Evolutionary conservation across 495 filamentous ascomycete genomes (phyloP), one percentile per base, ranked within the genome.

Genomic region (Aspergillus steynii): DNA sequence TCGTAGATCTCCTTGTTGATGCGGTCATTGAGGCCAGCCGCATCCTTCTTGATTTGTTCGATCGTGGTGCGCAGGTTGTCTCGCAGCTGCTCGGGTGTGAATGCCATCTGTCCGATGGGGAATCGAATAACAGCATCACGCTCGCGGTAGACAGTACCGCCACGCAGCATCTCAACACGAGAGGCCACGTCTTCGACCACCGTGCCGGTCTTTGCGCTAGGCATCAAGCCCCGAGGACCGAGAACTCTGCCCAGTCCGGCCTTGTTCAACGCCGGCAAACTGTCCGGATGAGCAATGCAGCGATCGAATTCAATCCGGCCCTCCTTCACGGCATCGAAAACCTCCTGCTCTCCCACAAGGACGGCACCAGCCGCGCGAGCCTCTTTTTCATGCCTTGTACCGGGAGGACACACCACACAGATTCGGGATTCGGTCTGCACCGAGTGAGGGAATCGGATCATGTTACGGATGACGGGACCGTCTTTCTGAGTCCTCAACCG

Each of bases 151-250:
- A 91, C 87, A 47, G 87, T 89, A 67, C 87, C 91, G 49, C 94
- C 94, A 4, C 91, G 84, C 75, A 97, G 82, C 55, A 90, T 89
- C 59, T 84, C 84, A 56, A 97, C 88, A 15, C 86, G 78, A 3
- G 76, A 61, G 47, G 81, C 83, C 4, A 96, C 83, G 75, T 95
- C 87, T 71, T 82, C 90, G 10, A 95, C 92, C 55, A 99, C 86
- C 2, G 95, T 97, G 56, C 90, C 92, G 27, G 82, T 82, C 82
- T 96, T 99, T 54, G 78, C 74, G 69, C 84, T 95, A 26, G 95
- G 95, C 96, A 99, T 97, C 69, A 99, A 74, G 8, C 92, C 92
- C 69, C 83, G 84, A 15, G 95, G 95, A 70, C 95, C 95, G 10
- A 99, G 81, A 49, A 97, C 84, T 66, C 88, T 83, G 54, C 88